Base-by-base conservation (phyloP, 2,329 filamentous ascomycete genomes). In the Laburnicola sp. region DNA sequence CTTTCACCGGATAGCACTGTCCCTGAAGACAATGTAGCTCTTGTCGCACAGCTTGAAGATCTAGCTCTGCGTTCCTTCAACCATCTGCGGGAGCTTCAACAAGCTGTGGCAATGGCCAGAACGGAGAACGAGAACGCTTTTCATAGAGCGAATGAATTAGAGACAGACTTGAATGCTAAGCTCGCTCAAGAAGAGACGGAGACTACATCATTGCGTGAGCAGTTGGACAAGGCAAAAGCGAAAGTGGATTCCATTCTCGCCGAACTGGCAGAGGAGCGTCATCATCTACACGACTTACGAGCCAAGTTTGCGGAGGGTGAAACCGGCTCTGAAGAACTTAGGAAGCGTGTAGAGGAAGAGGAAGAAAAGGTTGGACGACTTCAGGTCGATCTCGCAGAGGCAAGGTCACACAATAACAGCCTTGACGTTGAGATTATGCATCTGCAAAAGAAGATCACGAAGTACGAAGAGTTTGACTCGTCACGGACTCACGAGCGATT, bases 301-400 rank as follows among this genome's bases (percentile, higher is more conserved):
- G 77, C 78, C 11, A 88, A 87, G 69, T 86, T 96, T 65, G 84
- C 88, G 1, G 88, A 92, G 57, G 91, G 90, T 11, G 90, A 94
- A 71, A 91, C 86, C 2, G 50, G 91, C 4, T 91, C 90, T 0
- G 89, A 92, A 70, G 85, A 84, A 26, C 75, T 96, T 48, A 85
- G 88, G 51, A 87, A 86, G 71, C 83, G 86, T 48, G 79, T 95
- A 3, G 84, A 86, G 36, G 88, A 90, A 50, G 87, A 91, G 63
- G 90, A 96, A 71, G 79, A 77, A 51, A 89, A 85, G 70, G 82
- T 89, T 3, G 81, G 82, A 22, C 80, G 78, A 9, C 75, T 96
- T 26, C 82, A 84, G 2, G 83, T 89, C 60, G 84, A 90, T 63
- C 78, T 96, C 21, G 86, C 87, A 2, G 84, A 87, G 44, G 54